Evolutionary conservation across 2,329 filamentous ascomycete genomes (phyloP).

Genomic region (Beauveria rudraprayagi): DNA sequence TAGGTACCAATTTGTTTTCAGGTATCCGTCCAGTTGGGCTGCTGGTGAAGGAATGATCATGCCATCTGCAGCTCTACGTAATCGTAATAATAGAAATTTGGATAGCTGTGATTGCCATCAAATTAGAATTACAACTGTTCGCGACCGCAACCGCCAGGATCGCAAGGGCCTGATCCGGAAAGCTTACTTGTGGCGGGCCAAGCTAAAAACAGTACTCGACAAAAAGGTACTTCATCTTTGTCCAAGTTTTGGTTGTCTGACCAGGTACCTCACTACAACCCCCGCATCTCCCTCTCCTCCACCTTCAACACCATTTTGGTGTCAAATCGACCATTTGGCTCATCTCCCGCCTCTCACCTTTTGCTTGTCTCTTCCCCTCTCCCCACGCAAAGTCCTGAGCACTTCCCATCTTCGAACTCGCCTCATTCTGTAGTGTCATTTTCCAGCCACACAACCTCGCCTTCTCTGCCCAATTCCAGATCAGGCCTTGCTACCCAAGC

Average conservation of each 20-base stretch:
- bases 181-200: background rate
- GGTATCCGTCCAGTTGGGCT: background rate
- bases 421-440: background rate
- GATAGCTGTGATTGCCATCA: too few relatives aligned
- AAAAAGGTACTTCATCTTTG: background rate
- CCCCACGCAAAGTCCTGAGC: background rate
- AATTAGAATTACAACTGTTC: background rate
- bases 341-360: background rate
- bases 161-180: slow-evolving; percentile 3
- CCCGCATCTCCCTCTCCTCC: slow-evolving; percentile 6
- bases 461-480: background rate
- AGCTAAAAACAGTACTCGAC: background rate
- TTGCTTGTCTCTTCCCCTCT: background rate
- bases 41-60: background rate
- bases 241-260: background rate
- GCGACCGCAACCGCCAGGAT: background rate
- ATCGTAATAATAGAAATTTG: too few relatives aligned
- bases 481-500: background rate
- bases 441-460: background rate
- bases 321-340: background rate
- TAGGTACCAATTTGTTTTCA: background rate
- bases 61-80: too few relatives aligned
- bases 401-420: background rate
- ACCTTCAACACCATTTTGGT: background rate
- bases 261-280: background rate